Evolutionary conservation across 192 early-diverging fungal species (phyloP), one percentile per base, ranked within the genome.

Genomic region (Backusella tarrabulga): DNA sequence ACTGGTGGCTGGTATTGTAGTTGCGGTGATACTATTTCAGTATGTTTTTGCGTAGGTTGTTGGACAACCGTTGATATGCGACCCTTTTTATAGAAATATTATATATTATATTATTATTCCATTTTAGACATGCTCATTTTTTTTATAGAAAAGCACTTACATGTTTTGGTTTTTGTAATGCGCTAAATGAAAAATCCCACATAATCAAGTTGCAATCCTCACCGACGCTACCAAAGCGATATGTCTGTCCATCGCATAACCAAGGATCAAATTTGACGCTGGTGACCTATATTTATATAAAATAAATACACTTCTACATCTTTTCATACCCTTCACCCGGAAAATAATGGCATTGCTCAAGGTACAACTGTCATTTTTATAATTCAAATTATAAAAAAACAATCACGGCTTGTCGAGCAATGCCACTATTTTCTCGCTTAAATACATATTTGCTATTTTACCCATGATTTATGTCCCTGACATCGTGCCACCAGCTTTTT

Each of bases 381-480:
- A 40, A 40, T 40, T 3, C 11, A 40, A 11, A 40, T 38, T 40
- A 40, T 44, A 44, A 4, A 44, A 44, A 44, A 44, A 44, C 3
- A 44, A 17, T 0, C 38, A 40, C 38, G 1, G 38, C 42, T 4
- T 6, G 42, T 44, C 6, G 42, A 44, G 42, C 42, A 44, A 17
- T 17, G 14, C 15, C 42, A 44, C 42, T 44, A 42, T 17, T 4
- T 44, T 44, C 14, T 44, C 4, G 15, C 3, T 44, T 44, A 44
- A 44, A 17, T 72, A 4, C 21, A 26, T 70, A 44, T 76, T 19
- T 52, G 21, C 17, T 77, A 2, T 40, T 63, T 77, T 41, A 95
- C 93, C 94, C 97, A 98, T 2, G 97, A 97, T 60, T 90, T 87
- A 82, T 98, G 97, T 15, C 96, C 97, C 76, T 95, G 93, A 76